Percentiles rank a stretch among this genome's conserved stretches.
Conservation (phyloP, 2,329 filamentous ascomycete species). For the Colletotrichum salicis region DNA sequence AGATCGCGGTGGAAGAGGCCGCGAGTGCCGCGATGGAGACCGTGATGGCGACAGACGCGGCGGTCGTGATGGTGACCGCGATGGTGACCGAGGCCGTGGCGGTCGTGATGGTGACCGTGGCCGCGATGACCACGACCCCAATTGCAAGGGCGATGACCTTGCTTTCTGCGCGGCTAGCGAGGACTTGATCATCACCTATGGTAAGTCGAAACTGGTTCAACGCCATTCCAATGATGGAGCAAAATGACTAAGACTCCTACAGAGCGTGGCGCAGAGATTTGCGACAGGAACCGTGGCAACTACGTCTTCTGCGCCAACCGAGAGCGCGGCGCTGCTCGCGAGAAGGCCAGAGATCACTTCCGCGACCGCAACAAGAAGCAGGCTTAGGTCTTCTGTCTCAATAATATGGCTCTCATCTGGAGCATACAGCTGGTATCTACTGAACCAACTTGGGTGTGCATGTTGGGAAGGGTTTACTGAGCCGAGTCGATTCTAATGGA, state of each 20-base stretch:
- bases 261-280: slow-evolving; percentile 20
- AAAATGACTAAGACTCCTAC: not conserved
- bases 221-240: not conserved
- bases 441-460: not conserved
- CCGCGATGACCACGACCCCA: slow-evolving; percentile 15
- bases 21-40: not conserved
- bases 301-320: slow-evolving; percentile 29
- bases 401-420: not conserved
- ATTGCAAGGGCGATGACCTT: slow-evolving; percentile 25
- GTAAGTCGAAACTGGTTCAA: slow-evolving; percentile 1
- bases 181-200: slow-evolving; percentile 18
- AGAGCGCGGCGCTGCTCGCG: slow-evolving; percentile 21
- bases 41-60: slow-evolving; percentile 1
- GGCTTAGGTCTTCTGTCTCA: not conserved
- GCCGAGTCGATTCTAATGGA: not conserved
- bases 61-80: slow-evolving; percentile 1
- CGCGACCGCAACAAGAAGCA: slow-evolving; percentile 1
- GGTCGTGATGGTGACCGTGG: slow-evolving; percentile 7
- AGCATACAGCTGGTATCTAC: not conserved
- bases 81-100: slow-evolving; percentile 9
- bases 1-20: not conserved
- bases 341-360: slow-evolving; percentile 31
- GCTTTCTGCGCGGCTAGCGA: slow-evolving; percentile 28
- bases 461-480: not conserved
- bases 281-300: slow-evolving; percentile 16